phyloP scores from a whole-genome alignment of 2,329 filamentous ascomycete genomes.

The Pyrenochaeta sp. region DNA sequence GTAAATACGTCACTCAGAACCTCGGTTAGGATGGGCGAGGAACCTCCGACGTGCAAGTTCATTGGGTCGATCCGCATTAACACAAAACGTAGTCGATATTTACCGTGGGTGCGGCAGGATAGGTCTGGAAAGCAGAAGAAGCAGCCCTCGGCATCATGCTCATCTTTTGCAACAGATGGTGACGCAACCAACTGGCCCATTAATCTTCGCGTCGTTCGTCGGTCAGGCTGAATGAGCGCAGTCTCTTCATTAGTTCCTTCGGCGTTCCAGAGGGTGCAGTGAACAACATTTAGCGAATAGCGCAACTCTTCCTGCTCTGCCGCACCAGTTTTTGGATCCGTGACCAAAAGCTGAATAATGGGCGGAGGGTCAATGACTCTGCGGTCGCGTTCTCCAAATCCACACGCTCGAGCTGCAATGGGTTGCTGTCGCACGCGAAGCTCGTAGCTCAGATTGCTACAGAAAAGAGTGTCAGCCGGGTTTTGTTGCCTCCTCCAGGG shows the following conservation, averaged over 20 bases:
- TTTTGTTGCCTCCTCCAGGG: constrained; percentile 21
- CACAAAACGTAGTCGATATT: constrained; percentile 78
- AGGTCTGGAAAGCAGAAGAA: constrained; percentile 89
- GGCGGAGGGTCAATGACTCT: constrained; percentile 85
- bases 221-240: constrained; percentile 72
- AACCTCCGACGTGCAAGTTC: constrained; percentile 62
- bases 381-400: constrained; percentile 82
- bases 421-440: constrained; percentile 79
- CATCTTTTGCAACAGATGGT: constrained; percentile 78
- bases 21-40: constrained; percentile 59
- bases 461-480: constrained; percentile 32
- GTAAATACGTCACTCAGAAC: constrained; percentile 75
- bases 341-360: constrained; percentile 77
- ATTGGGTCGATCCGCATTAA: constrained; percentile 75
- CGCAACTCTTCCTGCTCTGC: constrained; percentile 67
- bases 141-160: constrained; percentile 75
- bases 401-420: constrained; percentile 78
- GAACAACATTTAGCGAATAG: constrained; percentile 74
- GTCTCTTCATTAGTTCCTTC: constrained; percentile 73
- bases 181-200: constrained; percentile 83
- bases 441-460: constrained; percentile 53
- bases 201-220: constrained; percentile 74
- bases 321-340: constrained; percentile 61
- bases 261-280: constrained; percentile 79
- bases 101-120: constrained; percentile 78